Evolutionary conservation across 805 yeast genomes (phyloP).

Genomic region (Kazachstania viticola): DNA sequence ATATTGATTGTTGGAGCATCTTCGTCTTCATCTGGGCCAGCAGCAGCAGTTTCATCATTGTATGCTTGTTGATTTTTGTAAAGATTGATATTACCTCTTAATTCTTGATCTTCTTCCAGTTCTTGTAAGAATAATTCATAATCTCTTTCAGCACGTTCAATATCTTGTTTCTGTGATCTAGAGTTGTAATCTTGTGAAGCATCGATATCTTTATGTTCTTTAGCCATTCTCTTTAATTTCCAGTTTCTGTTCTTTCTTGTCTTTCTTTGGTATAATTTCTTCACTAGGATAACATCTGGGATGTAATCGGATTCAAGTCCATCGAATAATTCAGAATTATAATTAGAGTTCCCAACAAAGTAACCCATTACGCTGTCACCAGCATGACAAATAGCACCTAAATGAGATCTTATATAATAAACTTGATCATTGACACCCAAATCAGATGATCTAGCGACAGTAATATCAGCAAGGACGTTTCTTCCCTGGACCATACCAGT

Average conservation of each 20-base stretch:
- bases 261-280: conserved; percentile 80
- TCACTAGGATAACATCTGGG: conserved; percentile 81
- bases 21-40: conserved; percentile 51
- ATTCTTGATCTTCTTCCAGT: conserved; percentile 91
- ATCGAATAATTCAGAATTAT: conserved; percentile 82
- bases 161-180: conserved; percentile 76
- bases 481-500: conserved; percentile 71
- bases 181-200: conserved; percentile 50
- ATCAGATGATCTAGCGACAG: conserved; percentile 82
- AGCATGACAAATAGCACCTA: conserved; percentile 90
- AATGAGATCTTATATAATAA: conserved; percentile 77
- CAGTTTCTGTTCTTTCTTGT: conserved; percentile 67
- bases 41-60: conserved; percentile 12
- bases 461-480: conserved; percentile 76
- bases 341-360: conserved; percentile 72
- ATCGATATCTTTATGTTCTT: conserved; percentile 80
- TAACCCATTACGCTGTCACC: conserved; percentile 95
- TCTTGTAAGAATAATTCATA: conserved; percentile 94
- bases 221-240: conserved; percentile 96
- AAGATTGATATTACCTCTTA: conserved; percentile 80
- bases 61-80: conserved; percentile 45
- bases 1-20: conserved; percentile 83
- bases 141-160: conserved; percentile 86
- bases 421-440: conserved; percentile 77
- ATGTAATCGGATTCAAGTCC: conserved; percentile 45